Evolutionary conservation across 2,329 filamentous ascomycete species (phyloP).

Genomic region (Ophiostoma himal-ulmi): DNA sequence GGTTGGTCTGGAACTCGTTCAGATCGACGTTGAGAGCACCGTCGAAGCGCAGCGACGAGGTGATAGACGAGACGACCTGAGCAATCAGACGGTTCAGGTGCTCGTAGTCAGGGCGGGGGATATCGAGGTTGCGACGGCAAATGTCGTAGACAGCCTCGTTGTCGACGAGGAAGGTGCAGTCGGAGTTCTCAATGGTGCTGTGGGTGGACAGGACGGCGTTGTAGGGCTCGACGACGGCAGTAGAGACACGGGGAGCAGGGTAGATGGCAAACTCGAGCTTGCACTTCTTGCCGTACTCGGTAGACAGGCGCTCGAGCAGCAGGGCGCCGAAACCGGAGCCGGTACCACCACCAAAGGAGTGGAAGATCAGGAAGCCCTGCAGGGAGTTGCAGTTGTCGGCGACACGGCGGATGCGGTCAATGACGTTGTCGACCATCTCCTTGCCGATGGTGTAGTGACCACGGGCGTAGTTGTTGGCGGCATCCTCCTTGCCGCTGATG

Average conservation of each 20-base stretch:
- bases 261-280: conserved; percentile 72
- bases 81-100: conserved; percentile 68
- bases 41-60: conserved; percentile 65
- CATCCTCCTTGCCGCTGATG: conserved; percentile 70
- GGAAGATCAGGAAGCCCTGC: conserved; percentile 68
- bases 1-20: conserved; percentile 73
- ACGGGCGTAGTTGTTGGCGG: conserved; percentile 71
- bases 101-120: conserved; percentile 62
- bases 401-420: conserved; percentile 64
- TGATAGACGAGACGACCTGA: conserved; percentile 70
- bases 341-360: conserved; percentile 68
- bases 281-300: conserved; percentile 70
- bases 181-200: conserved; percentile 72
- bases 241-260: conserved; percentile 63
- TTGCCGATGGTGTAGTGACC: conserved; percentile 72
- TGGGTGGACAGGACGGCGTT: conserved; percentile 68
- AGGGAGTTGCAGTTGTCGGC: conserved; percentile 67
- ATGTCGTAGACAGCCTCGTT: conserved; percentile 73
- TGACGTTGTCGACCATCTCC: conserved; percentile 66
- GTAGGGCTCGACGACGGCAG: conserved; percentile 67
- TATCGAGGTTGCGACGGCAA: conserved; percentile 65
- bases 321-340: conserved; percentile 68
- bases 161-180: conserved; percentile 71
- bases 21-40: conserved; percentile 68
- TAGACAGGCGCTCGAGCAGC: conserved; percentile 65